Conservation (phyloP, 805 yeast genomes). For the Yarrowia bubula region DNA sequence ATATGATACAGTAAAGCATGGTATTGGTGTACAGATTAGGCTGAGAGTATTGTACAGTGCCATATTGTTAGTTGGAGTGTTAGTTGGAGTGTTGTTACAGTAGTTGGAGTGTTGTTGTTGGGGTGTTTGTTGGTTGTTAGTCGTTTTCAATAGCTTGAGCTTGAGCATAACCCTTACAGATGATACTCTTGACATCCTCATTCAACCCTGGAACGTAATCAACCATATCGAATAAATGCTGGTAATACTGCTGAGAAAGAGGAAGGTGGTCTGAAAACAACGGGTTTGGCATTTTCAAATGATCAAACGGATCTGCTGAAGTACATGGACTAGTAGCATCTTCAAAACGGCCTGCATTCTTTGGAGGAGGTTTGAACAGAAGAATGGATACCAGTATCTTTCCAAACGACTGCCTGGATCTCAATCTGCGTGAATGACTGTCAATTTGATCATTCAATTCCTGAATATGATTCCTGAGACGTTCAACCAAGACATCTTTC, state of each 20-base stretch:
- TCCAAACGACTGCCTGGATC: not conserved
- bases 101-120: not conserved
- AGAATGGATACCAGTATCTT: not conserved
- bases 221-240: slow-evolving; percentile 1
- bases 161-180: not conserved
- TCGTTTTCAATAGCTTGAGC: not conserved
- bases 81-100: not conserved
- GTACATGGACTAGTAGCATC: not conserved
- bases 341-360: not conserved
- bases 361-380: not conserved
- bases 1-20: too few relatives aligned
- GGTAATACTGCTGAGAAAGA: not conserved
- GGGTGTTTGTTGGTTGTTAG: not conserved
- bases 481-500: not conserved
- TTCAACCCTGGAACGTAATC: not conserved
- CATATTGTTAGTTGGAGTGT: not conserved
- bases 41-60: too few relatives aligned
- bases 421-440: not conserved
- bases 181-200: not conserved
- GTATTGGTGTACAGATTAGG: too few relatives aligned
- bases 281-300: not conserved
- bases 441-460: not conserved
- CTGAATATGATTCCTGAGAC: not conserved
- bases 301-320: not conserved
- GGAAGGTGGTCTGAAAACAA: not conserved